Conservation (phyloP, 2,329 filamentous ascomycete genomes). For the Coleophoma crateriformis region DNA sequence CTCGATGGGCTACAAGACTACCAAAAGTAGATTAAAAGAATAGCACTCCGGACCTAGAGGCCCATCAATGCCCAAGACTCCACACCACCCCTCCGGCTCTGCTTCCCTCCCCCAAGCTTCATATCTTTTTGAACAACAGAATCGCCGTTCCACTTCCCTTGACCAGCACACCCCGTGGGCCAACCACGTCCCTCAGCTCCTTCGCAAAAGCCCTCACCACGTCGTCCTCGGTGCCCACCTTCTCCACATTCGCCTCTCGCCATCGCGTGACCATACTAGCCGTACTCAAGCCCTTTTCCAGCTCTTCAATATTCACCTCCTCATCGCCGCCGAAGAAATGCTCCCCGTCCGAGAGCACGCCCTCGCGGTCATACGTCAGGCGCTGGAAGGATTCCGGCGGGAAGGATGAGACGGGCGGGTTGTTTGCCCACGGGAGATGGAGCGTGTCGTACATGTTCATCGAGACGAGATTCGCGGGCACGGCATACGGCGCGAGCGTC, state of each 20-base stretch:
- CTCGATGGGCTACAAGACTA: too few relatives aligned
- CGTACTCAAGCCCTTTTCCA: conserved; percentile 24
- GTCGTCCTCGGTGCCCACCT: too few relatives aligned
- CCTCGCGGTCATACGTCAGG: conserved; percentile 30
- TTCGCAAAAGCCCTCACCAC: too few relatives aligned
- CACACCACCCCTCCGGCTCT: too few relatives aligned
- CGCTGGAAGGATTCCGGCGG: conserved; percentile 26
- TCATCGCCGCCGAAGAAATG: conserved; percentile 22
- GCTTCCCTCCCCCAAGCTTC: too few relatives aligned
- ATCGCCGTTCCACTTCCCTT: too few relatives aligned
- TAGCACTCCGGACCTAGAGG: too few relatives aligned
- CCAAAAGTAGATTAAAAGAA: too few relatives aligned
- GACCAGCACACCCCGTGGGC: too few relatives aligned
- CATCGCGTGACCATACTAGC: conserved; percentile 32
- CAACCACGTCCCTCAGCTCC: too few relatives aligned
- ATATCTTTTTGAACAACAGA: too few relatives aligned
- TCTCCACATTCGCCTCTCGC: not conserved
- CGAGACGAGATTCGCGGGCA: conserved; percentile 30
- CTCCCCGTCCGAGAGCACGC: conserved; percentile 17
- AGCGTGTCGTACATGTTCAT: conserved; percentile 34
- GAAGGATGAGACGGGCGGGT: conserved; percentile 23
- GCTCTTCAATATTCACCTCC: not conserved
- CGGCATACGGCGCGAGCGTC: conserved; percentile 29
- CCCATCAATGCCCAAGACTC: too few relatives aligned
- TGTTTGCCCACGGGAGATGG: conserved; percentile 35